Percentiles rank a stretch among this genome's conserved stretches.
These are phyloP conservation scores for Starmerella khaoyaiensis DNA, from an alignment of 805 yeast genomes.

Conservation along the genomic window DNA sequence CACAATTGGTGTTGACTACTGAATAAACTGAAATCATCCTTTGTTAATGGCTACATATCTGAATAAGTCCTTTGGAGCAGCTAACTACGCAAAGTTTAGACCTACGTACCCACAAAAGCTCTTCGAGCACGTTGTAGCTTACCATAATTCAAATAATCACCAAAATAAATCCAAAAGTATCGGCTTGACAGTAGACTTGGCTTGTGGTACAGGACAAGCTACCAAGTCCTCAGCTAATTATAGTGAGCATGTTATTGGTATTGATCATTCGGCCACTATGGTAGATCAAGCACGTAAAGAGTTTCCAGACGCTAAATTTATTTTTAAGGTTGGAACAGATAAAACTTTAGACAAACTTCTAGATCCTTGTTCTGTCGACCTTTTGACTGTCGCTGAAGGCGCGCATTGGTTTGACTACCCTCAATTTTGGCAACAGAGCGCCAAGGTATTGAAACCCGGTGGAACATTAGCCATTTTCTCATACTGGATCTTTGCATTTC, in stretches of 20 bases:
- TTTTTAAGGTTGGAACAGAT: conserved; percentile 17
- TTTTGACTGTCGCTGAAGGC: conserved; percentile 71
- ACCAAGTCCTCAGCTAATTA: conserved; percentile 38
- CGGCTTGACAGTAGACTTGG: conserved; percentile 48
- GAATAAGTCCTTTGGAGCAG: conserved; percentile 38
- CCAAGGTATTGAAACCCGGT: conserved; percentile 38
- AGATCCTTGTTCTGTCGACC: conserved; percentile 36
- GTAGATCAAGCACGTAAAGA: conserved; percentile 32
- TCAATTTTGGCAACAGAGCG: conserved; percentile 38
- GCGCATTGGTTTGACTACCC: conserved; percentile 71
- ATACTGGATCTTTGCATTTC: conserved; percentile 57
- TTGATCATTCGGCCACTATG: conserved; percentile 51
- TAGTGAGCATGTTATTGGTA: conserved; percentile 44
- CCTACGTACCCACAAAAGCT: conserved; percentile 52
- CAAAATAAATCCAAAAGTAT: conserved; percentile 8
- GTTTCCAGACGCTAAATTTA: conserved; percentile 15
- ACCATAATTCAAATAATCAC: conserved; percentile 18
- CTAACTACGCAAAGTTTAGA: conserved; percentile 43
- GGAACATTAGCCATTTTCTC: conserved; percentile 73
- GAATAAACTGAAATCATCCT: not conserved
- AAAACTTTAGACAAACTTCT: conserved; percentile 19
- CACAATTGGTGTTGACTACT: no score
- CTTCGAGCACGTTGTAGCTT: conserved; percentile 33
- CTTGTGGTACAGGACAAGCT: conserved; percentile 73
- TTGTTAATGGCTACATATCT: conserved; percentile 55